These are phyloP conservation scores for Ascochyta viciae-villosae DNA, from an alignment of 2,329 filamentous ascomycete genomes.

Conservation along the genomic window DNA sequence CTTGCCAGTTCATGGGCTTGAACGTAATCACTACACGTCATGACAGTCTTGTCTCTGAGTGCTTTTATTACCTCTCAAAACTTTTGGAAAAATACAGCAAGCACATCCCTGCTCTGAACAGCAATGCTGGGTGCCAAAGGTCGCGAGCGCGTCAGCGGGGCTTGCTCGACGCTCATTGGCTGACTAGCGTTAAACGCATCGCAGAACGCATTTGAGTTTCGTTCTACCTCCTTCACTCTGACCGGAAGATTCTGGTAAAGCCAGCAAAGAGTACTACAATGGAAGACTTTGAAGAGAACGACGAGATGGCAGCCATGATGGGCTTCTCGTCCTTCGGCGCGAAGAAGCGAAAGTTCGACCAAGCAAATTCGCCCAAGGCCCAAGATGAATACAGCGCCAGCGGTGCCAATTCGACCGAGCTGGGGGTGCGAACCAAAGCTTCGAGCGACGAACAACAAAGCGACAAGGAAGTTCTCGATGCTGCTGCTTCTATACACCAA, in stretches of 20 bases:
- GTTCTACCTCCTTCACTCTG: not conserved
- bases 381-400: constrained; percentile 31
- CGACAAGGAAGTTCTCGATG: not conserved
- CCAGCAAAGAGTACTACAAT: not conserved
- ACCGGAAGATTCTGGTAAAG: not conserved
- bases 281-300: constrained; percentile 53
- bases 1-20: not conserved
- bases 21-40: not conserved
- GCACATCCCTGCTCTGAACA: not conserved
- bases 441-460: constrained; percentile 4
- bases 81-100: not conserved
- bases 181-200: constrained; percentile 1
- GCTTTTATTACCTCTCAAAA: not conserved
- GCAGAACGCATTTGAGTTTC: constrained; percentile 3
- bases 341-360: constrained; percentile 74
- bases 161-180: constrained; percentile 1
- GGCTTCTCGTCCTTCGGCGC: constrained; percentile 76
- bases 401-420: constrained; percentile 43
- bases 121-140: not conserved
- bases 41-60: not conserved
- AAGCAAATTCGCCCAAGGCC: constrained; percentile 59
- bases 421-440: constrained; percentile 48
- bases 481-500: constrained; percentile 1
- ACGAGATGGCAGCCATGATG: constrained; percentile 68
- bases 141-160: constrained; percentile 1